Conservation (phyloP, 225 moss, liverwort and hornwort species). For the Rhytidiadelphus loreus region DNA sequence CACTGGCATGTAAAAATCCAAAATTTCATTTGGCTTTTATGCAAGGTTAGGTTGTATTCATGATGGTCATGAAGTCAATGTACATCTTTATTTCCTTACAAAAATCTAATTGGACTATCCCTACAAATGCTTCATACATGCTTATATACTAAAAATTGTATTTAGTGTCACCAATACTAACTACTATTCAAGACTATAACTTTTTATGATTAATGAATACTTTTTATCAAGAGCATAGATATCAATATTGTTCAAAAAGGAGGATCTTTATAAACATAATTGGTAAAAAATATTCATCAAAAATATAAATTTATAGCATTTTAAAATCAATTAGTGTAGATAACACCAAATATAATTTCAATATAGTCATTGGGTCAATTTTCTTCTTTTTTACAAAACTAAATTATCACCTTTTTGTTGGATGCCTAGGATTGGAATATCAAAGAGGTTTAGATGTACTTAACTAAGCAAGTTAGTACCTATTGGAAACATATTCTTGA, state of each 20-base stretch:
- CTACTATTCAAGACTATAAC: background rate
- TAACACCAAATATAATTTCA: background rate
- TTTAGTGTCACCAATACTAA: accelerated
- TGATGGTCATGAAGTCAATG: background rate
- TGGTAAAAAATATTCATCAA: background rate
- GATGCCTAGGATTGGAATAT: accelerated
- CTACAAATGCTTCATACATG: background rate
- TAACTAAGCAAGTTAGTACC: background rate
- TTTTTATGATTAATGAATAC: background rate
- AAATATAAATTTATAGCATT: background rate
- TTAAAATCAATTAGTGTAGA: background rate
- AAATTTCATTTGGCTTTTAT: background rate
- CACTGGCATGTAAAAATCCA: accelerated
- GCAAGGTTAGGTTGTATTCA: background rate
- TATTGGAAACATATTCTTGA: background rate
- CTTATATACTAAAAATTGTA: accelerated
- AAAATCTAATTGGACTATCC: background rate
- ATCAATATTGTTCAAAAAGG: no score
- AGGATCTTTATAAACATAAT: background rate
- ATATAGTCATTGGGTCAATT: background rate
- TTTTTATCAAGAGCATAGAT: background rate
- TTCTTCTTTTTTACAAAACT: background rate
- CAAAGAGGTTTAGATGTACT: background rate
- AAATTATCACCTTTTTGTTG: background rate
- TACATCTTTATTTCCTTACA: background rate